Evolutionary conservation across 306 rosid genomes (phyloP), one percentile per base, ranked within the genome.

Genomic region (Cicer bijugum): DNA sequence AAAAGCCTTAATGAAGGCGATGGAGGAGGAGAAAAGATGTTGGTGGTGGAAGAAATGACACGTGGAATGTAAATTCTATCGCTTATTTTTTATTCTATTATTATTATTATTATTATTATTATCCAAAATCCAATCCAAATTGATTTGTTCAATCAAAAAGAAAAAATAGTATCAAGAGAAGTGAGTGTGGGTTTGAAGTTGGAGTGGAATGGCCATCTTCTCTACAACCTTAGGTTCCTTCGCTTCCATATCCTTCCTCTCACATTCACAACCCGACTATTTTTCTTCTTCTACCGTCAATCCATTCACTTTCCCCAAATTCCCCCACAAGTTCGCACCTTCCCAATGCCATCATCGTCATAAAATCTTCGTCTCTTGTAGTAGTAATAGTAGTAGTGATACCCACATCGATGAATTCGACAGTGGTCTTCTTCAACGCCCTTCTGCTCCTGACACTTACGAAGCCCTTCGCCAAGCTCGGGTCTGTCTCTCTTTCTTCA

Each of bases 391-490:
- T n/a, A 50, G 23, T 15, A 51, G n/a, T 7, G 23, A 80, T 19
- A 71, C 85, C 1, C 69, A 77, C 12, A 75, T 89, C 72, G 84
- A 87, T 9, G 74, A 83, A 67, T 53, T 84, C 6, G 86, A 84
- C 12, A 51, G 43, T 37, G 78, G 67, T 80, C 64, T 77, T 15
- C 83, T 82, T 12, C 82, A 79, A 50, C 86, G 74, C 63, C 70
- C 93, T 1, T 38, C 88, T 56, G n/a, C 73, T 67, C 78, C 87
- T 15, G 57, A 84, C 58, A 53, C 86, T 1, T 44, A 69, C 4
- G 86, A 84, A 4, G 63, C 68, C 10, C 3, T 77, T 86, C 82
- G 90, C 15, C 90, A 37, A 17, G 68, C 92, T 83, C 92, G 87
- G 96, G 98, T 92, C 86, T 20, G 23, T 20, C 23, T 67, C 84